Evolutionary conservation across 148 eudicot genomes (phyloP).

Genomic region (Linanthus parryae): DNA sequence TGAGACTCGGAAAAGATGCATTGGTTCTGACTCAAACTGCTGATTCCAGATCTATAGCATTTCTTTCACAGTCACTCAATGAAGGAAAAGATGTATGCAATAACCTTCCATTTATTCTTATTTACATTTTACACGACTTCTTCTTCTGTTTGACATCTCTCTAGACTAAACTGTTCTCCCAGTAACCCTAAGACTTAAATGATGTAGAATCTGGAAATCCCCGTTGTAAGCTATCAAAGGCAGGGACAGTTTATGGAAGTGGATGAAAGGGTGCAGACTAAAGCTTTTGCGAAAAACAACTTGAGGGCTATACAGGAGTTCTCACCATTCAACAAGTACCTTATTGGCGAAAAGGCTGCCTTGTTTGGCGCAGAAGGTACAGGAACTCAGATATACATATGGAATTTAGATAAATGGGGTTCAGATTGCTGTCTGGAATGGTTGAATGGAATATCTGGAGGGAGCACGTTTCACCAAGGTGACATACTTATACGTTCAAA

Average conservation of each 20-base stretch:
- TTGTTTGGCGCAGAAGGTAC: constrained; percentile 29
- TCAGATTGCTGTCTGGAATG: constrained; percentile 53
- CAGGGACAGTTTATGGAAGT: constrained; percentile 50
- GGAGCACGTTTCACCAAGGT: constrained; percentile 56
- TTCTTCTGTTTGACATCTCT: neutral
- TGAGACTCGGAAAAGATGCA: constrained; percentile 83
- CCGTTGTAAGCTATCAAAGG: constrained; percentile 55
- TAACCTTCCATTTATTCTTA: neutral
- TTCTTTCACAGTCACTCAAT: constrained; percentile 71
- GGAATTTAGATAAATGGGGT: constrained; percentile 79
- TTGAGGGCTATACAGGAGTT: constrained; percentile 54
- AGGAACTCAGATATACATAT: constrained; percentile 74
- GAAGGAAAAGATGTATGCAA: constrained; percentile 64
- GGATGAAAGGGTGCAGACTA: constrained; percentile 44
- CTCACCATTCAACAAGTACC: constrained; percentile 69
- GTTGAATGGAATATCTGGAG: constrained; percentile 37
- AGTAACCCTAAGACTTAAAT: neutral
- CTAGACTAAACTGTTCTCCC: neutral
- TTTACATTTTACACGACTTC: neutral
- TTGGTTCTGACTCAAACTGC: constrained; percentile 69
- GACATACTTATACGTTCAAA: constrained; percentile 57
- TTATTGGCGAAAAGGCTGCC: constrained; percentile 69
- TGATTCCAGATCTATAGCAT: constrained; percentile 69
- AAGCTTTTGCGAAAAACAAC: constrained; percentile 40
- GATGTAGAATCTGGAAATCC: constrained; percentile 62